phyloP scores from a whole-genome alignment of 345 rosid genomes.

The Ricinus communis region DNA sequence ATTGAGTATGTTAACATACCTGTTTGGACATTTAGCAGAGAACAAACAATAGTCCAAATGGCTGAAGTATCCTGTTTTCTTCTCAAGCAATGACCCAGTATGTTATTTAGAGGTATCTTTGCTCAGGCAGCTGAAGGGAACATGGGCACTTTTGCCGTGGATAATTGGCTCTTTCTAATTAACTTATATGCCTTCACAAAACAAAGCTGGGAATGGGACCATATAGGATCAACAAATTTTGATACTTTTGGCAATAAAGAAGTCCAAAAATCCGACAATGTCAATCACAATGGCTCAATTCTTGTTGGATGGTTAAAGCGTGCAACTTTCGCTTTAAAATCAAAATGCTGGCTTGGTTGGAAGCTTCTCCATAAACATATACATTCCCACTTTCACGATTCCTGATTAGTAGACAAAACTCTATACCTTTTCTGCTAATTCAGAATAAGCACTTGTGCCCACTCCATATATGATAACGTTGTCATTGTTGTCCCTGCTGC shows the following conservation, averaged over 20 bases:
- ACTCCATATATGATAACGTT: slow-evolving; percentile 2
- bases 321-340: slow-evolving; percentile 9
- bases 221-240: slow-evolving; percentile 14
- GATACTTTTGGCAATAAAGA: slow-evolving; percentile 14
- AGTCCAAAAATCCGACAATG: slow-evolving; percentile 20
- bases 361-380: slow-evolving; percentile 13
- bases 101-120: background rate
- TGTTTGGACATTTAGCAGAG: slow-evolving; percentile 5
- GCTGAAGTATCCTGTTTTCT: slow-evolving; percentile 9
- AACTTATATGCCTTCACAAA: slow-evolving; percentile 11
- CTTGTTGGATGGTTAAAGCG: slow-evolving; percentile 13
- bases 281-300: slow-evolving; percentile 14
- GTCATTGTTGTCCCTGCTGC: slow-evolving; percentile 10
- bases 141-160: background rate
- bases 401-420: slow-evolving; percentile 12
- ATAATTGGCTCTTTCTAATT: slow-evolving; percentile 5
- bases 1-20: slow-evolving; percentile 6
- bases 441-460: slow-evolving; percentile 9
- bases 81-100: slow-evolving; percentile 9
- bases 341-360: background rate
- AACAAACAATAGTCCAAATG: background rate
- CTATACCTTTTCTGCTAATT: background rate
- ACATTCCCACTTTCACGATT: slow-evolving; percentile 14
- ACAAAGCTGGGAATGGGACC: slow-evolving; percentile 27
- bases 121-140: background rate